Evolutionary conservation across 2,329 filamentous ascomycete species (phyloP), one percentile per base, ranked within the genome.

Genomic region (Diaporthe sp.): DNA sequence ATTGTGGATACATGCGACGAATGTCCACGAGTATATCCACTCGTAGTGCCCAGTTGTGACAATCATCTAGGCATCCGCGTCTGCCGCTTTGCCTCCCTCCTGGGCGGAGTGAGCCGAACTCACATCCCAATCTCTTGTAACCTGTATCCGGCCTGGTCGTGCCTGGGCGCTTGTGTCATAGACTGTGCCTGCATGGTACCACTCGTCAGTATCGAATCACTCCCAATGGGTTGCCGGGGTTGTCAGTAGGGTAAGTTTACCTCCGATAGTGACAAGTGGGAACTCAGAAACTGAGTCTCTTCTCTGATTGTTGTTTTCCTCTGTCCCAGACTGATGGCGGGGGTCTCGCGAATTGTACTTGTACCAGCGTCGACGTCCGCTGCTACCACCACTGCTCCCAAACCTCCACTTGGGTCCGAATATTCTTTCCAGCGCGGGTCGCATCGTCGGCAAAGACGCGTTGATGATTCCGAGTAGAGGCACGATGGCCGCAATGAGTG

Each of bases 401-500:
- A 37, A 17, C n/a, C 31, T 34, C 63, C 17, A 67, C 31, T 37
- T 51, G 20, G 20, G 28, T 31, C 63, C 63, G 4, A 57, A 47
- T 9, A 71, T 57, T 7, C 39, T 39, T n/a, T 55, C 34, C 3
- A 57, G n/a, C 2, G 51, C 49, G 4, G 49, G 67, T 17, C 67
- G 67, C 51, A 71, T 57, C 8, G 67, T 55, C 25, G 67, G 49
- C 51, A 55, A 57, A 17, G 22, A 55, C 12, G 67, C 49, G 9
- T 71, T 71, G 49, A 55, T 71, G 1, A 71, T 71, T n/a, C 67
- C 67, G 7, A 71, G 63, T 9, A 67, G 44, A 51, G 63, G 63
- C 28, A 67, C 63, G 22, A 67, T 67, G 10, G 63, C 63, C 17
- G 63, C 63, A 17, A 67, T 67, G 10, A 67, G 63, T 37, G 63